Evolutionary conservation across 2,329 filamentous ascomycete genomes (phyloP).

Genomic region (Claviceps purpurea): DNA sequence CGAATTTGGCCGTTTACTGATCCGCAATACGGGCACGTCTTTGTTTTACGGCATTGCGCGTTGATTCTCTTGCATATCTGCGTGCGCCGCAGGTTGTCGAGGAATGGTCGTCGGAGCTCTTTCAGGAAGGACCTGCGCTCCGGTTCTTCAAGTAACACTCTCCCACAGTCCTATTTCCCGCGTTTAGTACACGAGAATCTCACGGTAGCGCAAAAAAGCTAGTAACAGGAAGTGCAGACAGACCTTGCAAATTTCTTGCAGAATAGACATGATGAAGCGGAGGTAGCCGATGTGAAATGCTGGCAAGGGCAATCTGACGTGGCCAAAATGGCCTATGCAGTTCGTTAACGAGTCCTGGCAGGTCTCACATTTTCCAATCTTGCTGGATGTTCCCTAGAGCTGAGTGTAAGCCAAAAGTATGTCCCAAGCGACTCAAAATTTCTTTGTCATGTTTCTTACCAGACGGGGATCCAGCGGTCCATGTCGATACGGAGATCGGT

Average conservation of each 20-base stretch:
- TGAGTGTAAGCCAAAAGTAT: not conserved
- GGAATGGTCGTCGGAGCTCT: conserved; percentile 63
- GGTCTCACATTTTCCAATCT: conserved; percentile 65
- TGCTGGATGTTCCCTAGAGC: conserved; percentile 65
- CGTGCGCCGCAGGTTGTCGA: conserved; percentile 78
- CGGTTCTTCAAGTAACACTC: conserved; percentile 66
- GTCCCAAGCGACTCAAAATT: not conserved
- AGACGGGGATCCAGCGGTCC: conserved; percentile 81
- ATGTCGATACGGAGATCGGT: conserved; percentile 62
- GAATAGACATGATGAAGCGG: conserved; percentile 78
- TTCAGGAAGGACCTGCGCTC: conserved; percentile 69
- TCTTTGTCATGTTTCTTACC: conserved; percentile 21
- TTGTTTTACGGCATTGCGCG: conserved; percentile 78
- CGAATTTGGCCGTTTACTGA: conserved; percentile 83
- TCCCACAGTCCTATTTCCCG: conserved; percentile 47
- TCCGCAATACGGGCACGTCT: conserved; percentile 70
- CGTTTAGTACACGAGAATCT: not conserved
- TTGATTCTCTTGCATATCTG: conserved; percentile 80
- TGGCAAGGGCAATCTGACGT: conserved; percentile 79
- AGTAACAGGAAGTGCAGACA: not conserved
- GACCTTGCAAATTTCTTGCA: conserved; percentile 89
- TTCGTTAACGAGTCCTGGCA: conserved; percentile 69
- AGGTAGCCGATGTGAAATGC: conserved; percentile 95
- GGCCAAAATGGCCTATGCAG: conserved; percentile 92
- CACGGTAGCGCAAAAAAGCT: not conserved